A percentile compares a stretch with the other conserved stretches of the same genome.
phyloP scores from a whole-genome alignment of 163 green algal genomes.

The Prototheca wickerhamii region DNA sequence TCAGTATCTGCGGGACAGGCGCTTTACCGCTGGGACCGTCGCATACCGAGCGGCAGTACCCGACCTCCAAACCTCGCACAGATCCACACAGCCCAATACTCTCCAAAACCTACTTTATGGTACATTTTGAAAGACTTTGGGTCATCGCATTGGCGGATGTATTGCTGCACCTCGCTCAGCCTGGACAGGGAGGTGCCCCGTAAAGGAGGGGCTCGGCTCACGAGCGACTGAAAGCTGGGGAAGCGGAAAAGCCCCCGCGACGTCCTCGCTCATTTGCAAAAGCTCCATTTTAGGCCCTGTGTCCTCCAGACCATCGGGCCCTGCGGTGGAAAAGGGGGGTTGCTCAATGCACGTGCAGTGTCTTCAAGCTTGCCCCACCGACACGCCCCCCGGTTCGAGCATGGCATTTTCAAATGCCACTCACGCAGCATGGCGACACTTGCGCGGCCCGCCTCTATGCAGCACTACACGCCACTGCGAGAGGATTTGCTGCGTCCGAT shows the following conservation, averaged over 20 bases:
- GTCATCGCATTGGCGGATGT: slow-evolving; percentile 18
- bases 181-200: slow-evolving; percentile 16
- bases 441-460: no score
- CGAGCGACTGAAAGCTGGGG: background rate
- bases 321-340: background rate
- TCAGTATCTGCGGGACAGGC: slow-evolving; percentile 7
- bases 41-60: no score
- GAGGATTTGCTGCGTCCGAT: no score
- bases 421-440: no score
- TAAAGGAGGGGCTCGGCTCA: background rate
- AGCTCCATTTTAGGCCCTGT: slow-evolving; percentile 8
- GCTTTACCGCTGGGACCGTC: background rate
- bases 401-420: no score
- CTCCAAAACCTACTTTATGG: slow-evolving; percentile 14
- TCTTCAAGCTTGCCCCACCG: no score
- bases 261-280: background rate
- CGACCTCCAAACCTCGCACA: no score
- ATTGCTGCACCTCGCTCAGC: slow-evolving; percentile 16
- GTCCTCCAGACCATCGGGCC: background rate
- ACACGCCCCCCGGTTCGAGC: no score
- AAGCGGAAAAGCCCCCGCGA: background rate
- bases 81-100: background rate
- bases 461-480: no score
- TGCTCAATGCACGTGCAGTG: no score
- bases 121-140: slow-evolving; percentile 8